A percentile compares a stretch with the other conserved stretches of the same genome.
Evolutionary conservation across 75 land plant genomes (phyloP).

Genomic region (Cryptomeria japonica): DNA sequence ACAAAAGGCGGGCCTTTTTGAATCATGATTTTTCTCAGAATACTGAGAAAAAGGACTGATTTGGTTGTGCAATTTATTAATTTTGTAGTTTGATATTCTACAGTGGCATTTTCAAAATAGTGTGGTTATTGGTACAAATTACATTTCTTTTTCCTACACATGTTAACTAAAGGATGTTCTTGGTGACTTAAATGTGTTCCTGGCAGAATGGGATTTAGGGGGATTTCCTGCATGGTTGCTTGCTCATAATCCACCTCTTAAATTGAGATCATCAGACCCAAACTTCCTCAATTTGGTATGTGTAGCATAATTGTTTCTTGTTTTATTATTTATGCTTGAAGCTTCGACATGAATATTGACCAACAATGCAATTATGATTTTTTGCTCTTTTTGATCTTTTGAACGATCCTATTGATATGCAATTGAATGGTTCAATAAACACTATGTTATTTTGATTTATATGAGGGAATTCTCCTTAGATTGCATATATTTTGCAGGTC

Average conservation of each 20-base stretch:
- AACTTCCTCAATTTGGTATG: conserved; percentile 60
- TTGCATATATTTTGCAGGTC: conserved; percentile 49
- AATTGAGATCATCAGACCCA: conserved; percentile 81
- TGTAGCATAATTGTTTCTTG: not conserved
- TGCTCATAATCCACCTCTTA: conserved; percentile 53
- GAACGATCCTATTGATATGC: not conserved
- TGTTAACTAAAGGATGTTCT: not conserved
- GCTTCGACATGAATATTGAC: conserved; percentile 1
- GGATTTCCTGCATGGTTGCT: conserved; percentile 97
- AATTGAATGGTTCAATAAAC: not conserved
- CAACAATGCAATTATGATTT: not conserved
- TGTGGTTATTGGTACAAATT: not conserved
- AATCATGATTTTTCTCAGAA: not conserved
- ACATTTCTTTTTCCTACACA: not conserved
- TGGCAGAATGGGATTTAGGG: conserved; percentile 95
- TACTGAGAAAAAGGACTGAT: not conserved
- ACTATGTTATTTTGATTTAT: too few relatives aligned
- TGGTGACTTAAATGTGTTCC: conserved; percentile 4
- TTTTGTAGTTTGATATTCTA: not conserved
- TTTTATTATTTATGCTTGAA: not conserved
- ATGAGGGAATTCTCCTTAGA: not conserved
- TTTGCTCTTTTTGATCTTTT: not conserved
- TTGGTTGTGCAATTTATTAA: not conserved
- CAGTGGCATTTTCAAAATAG: not conserved
- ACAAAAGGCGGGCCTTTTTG: not conserved